Evolutionary conservation across 345 rosid species (phyloP).

Genomic region (Euphorbia peplus): DNA sequence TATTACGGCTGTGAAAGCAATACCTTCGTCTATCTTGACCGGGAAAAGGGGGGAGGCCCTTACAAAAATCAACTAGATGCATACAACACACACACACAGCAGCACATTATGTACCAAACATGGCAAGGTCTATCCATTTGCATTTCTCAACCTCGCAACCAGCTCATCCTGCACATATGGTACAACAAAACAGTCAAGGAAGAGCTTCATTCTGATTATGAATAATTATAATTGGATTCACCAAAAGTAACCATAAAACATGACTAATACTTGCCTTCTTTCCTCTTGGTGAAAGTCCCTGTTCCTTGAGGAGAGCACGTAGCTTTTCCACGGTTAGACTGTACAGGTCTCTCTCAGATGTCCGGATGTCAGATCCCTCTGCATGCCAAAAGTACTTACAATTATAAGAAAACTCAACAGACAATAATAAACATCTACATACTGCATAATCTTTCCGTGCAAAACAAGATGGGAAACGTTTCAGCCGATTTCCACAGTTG

Average conservation of each 20-base stretch:
- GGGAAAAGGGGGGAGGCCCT: too few species aligned
- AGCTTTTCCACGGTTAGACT: slow-evolving; percentile 85
- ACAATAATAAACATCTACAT: neutral
- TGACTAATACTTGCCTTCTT: slow-evolving; percentile 58
- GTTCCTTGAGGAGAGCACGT: slow-evolving; percentile 74
- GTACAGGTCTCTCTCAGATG: slow-evolving; percentile 57
- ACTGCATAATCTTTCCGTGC: neutral
- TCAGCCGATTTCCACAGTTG: neutral
- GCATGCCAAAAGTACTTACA: slow-evolving; percentile 12
- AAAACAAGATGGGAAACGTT: neutral
- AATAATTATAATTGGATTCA: neutral
- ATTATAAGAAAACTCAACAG: neutral
- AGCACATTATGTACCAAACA: neutral
- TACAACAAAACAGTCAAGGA: slow-evolving; percentile 3
- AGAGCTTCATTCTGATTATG: slow-evolving; percentile 1
- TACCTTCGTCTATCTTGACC: too few species aligned
- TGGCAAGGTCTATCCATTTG: slow-evolving; percentile 30
- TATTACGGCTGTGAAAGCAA: too few species aligned
- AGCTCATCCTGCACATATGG: slow-evolving; percentile 71
- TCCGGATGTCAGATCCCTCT: slow-evolving; percentile 66
- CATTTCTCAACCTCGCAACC: slow-evolving; percentile 64
- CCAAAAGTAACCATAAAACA: neutral
- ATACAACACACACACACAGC: neutral
- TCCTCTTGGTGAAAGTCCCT: slow-evolving; percentile 69
- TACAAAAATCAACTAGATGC: slow-evolving; percentile 1